Evolutionary conservation across 2,329 filamentous ascomycete species (phyloP).

Genomic region (Colletotrichum camelliae): DNA sequence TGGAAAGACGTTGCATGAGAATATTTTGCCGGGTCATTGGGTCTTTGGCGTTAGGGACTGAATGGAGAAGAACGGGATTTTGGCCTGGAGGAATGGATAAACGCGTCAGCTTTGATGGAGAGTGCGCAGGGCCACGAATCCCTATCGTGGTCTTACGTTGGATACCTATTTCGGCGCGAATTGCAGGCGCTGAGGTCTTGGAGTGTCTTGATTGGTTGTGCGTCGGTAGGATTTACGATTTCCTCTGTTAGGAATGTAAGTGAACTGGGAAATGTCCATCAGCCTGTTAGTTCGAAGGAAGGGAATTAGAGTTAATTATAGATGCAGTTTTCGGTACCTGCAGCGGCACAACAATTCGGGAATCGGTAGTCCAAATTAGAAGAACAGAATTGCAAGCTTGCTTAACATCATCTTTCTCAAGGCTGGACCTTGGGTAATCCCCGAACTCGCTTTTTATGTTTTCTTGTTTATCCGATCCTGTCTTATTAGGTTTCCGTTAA

Average conservation of each 20-base stretch:
- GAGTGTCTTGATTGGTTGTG: neutral
- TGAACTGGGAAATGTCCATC: neutral
- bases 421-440: neutral
- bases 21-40: neutral
- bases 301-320: neutral
- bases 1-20: constrained; percentile 27
- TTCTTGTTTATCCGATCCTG: accelerated
- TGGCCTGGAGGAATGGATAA: neutral
- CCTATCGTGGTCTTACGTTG: neutral
- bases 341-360: neutral
- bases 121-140: neutral
- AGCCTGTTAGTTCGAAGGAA: neutral
- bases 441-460: neutral
- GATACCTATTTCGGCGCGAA: neutral
- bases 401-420: neutral
- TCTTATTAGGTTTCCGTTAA: accelerated
- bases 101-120: neutral
- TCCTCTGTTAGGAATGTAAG: neutral
- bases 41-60: neutral
- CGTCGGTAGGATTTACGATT: neutral
- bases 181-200: neutral
- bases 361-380: neutral
- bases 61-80: neutral
- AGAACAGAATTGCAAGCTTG: neutral
- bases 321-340: neutral